These are phyloP conservation scores for Tuber microsphaerosporum DNA, from an alignment of 495 filamentous ascomycete genomes.

Conservation along the genomic window DNA sequence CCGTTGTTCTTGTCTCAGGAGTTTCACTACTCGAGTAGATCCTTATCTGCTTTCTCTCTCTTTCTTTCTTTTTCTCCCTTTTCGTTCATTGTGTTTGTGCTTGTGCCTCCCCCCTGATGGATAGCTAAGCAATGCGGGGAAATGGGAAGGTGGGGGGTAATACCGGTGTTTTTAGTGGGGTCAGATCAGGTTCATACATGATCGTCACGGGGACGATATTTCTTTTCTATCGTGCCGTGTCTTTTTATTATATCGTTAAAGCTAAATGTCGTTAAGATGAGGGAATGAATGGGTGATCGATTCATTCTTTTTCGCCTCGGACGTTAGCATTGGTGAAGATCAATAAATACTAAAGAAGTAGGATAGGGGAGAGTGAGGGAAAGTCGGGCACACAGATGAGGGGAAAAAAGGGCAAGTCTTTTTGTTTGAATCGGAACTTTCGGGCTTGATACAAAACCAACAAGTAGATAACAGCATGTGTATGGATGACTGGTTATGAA, in stretches of 20 bases:
- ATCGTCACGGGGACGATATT: constrained; percentile 3
- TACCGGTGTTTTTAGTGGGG: neutral
- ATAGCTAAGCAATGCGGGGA: neutral
- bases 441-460: neutral
- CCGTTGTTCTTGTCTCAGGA: neutral
- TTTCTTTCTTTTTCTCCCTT: neutral
- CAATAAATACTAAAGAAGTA: neutral
- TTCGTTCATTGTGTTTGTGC: neutral
- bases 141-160: neutral
- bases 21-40: neutral
- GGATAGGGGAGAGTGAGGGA: neutral
- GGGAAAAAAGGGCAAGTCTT: neutral
- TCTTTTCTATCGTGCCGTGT: neutral
- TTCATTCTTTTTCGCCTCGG: neutral
- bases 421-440: neutral
- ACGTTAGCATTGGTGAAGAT: neutral
- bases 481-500: neutral
- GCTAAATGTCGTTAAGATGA: neutral
- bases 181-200: neutral
- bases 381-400: neutral
- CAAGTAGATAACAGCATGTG: neutral
- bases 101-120: neutral
- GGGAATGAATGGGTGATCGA: neutral
- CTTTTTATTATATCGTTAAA: neutral
- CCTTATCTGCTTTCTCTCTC: constrained; percentile 2